Conservation (phyloP, 805 yeast species). For the Saturnispora gosingensis region DNA sequence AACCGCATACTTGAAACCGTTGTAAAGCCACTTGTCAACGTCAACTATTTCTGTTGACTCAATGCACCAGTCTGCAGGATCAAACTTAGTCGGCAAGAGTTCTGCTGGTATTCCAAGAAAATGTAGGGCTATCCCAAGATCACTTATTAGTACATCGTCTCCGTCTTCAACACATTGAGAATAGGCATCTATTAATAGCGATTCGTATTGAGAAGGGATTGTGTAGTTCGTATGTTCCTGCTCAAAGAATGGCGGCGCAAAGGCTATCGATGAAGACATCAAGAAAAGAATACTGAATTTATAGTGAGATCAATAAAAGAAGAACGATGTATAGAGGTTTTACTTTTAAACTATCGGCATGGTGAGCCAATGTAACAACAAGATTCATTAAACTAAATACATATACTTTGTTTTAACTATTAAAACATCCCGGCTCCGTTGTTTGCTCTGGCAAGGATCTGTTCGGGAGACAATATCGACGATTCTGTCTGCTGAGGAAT, state of each 20-base stretch:
- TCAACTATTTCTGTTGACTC: constrained; percentile 33
- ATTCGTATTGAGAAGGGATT: constrained; percentile 37
- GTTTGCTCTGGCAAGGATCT: constrained; percentile 26
- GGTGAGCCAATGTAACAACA: too few relatives aligned
- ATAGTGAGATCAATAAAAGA: neutral
- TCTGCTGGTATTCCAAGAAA: constrained; percentile 8
- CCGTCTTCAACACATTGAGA: constrained; percentile 27
- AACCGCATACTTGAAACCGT: constrained; percentile 33
- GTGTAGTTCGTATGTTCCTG: constrained; percentile 9
- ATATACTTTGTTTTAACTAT: neutral
- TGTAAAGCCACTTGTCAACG: constrained; percentile 35
- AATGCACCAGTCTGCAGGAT: constrained; percentile 8
- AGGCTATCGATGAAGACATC: constrained; percentile 5
- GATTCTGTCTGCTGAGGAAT: constrained; percentile 8
- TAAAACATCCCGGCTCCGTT: constrained; percentile 3
- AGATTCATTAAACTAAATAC: neutral
- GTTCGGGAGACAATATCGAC: constrained; percentile 26
- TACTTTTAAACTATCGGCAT: neutral
- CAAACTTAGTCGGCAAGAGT: neutral
- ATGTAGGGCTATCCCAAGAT: constrained; percentile 17
- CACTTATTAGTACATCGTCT: constrained; percentile 30
- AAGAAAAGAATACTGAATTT: neutral
- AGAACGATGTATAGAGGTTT: neutral
- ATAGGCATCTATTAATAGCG: constrained; percentile 34
- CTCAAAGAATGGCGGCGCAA: constrained; percentile 11